These are phyloP conservation scores for Macadamia tetraphylla DNA, from an alignment of 164 flowering plant genomes.

Conservation along the genomic window DNA sequence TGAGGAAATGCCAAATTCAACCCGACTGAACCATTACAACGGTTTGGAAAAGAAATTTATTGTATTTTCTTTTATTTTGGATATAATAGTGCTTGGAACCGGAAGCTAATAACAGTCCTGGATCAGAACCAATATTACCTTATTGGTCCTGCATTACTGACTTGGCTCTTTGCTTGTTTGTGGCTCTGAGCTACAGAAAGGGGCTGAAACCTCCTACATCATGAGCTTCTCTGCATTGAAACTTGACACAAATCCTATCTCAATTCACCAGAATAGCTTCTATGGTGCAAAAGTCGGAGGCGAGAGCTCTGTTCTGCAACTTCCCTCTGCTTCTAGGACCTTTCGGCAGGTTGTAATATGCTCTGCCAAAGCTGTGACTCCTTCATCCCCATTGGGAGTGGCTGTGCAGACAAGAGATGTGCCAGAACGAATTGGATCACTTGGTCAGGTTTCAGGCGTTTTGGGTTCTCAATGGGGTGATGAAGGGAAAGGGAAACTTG, in stretches of 20 bases:
- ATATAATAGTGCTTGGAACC: no score
- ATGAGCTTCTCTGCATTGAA: slow-evolving; percentile 24
- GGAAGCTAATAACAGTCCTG: no score
- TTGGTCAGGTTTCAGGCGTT: slow-evolving; percentile 88
- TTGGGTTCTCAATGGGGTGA: slow-evolving; percentile 94
- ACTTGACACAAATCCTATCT: slow-evolving; percentile 19
- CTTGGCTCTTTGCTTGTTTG: no score
- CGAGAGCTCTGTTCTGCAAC: background rate
- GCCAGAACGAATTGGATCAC: slow-evolving; percentile 43
- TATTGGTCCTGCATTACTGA: no score
- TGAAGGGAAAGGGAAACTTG: slow-evolving; percentile 96
- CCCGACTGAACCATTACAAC: no score
- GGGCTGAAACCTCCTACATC: background rate
- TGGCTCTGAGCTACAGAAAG: background rate
- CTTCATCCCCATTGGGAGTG: slow-evolving; percentile 25
- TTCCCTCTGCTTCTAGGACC: background rate
- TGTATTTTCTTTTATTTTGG: no score
- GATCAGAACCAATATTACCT: no score
- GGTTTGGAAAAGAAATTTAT: no score
- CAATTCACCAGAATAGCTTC: slow-evolving; percentile 1
- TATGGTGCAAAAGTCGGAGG: slow-evolving; percentile 5
- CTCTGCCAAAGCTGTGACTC: slow-evolving; percentile 27
- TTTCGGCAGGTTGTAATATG: slow-evolving; percentile 12
- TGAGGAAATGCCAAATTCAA: no score
- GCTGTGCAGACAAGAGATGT: slow-evolving; percentile 20